Evolutionary conservation across 2,329 filamentous ascomycete genomes (phyloP).

Genomic region (Aureobasidium mangrovei): DNA sequence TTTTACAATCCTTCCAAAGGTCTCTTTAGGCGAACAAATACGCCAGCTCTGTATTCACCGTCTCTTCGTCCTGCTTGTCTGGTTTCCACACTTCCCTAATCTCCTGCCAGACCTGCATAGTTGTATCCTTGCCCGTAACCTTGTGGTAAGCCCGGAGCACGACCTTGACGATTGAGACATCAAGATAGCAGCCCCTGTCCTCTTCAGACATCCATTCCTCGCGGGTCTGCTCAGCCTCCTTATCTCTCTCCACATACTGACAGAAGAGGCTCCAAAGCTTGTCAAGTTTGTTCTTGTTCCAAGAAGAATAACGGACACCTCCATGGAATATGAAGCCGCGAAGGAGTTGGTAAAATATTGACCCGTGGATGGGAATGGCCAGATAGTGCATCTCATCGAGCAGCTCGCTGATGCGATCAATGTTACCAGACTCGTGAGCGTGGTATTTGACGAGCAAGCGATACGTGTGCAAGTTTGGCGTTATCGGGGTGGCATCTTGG

Average conservation of each 20-base stretch:
- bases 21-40: neutral
- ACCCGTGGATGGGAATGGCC: conserved; percentile 59
- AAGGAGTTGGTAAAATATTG: conserved; percentile 73
- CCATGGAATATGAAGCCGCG: conserved; percentile 73
- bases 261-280: conserved; percentile 46
- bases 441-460: conserved; percentile 70
- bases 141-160: conserved; percentile 55
- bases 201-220: conserved; percentile 15
- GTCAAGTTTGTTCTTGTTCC: conserved; percentile 63
- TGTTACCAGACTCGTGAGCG: conserved; percentile 57
- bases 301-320: conserved; percentile 54
- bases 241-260: conserved; percentile 43
- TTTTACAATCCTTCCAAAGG: conserved; percentile 4
- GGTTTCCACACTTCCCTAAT: conserved; percentile 31
- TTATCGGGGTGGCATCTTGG: conserved; percentile 57
- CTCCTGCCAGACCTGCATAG: conserved; percentile 47
- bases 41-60: neutral
- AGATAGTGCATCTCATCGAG: conserved; percentile 72
- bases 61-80: conserved; percentile 23
- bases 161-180: conserved; percentile 49
- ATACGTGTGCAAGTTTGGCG: conserved; percentile 71
- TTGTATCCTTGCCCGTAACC: conserved; percentile 44
- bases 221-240: conserved; percentile 19
- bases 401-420: conserved; percentile 60
- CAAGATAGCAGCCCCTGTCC: conserved; percentile 26